Conservation (phyloP, 2,329 filamentous ascomycete genomes). For the Pestalotiopsis sp. region DNA sequence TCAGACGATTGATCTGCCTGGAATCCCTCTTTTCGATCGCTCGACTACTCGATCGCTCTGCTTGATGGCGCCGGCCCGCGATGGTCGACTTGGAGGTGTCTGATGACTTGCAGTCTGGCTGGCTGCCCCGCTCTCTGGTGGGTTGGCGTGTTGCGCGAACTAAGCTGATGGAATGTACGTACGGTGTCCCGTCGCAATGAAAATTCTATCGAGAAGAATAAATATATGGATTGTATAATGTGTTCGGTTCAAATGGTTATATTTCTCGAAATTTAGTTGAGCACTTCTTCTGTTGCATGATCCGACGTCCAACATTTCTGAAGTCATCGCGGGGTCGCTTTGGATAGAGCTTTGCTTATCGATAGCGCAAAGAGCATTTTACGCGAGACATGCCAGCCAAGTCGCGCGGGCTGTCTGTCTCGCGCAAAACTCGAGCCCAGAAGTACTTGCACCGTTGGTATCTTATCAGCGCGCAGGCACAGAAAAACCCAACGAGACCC, state of each 20-base stretch:
- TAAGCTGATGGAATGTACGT: neutral
- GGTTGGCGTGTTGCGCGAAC: neutral
- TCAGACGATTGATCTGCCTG: neutral
- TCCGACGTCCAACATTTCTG: neutral
- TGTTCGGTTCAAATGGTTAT: no score
- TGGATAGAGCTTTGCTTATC: neutral
- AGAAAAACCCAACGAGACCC: neutral
- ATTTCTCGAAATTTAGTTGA: no score
- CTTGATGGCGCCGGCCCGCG: neutral
- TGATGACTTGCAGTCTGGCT: neutral
- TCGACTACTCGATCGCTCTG: neutral
- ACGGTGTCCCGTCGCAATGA: neutral
- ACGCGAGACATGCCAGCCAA: neutral
- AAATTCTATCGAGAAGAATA: neutral
- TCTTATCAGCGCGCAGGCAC: neutral
- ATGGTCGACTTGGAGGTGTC: neutral
- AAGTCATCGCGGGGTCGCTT: constrained; percentile 8
- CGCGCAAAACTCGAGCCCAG: neutral
- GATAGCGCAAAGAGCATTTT: neutral
- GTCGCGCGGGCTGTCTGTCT: neutral
- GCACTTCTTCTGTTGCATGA: neutral
- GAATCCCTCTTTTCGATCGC: neutral
- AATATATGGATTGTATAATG: no score
- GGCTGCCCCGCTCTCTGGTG: neutral
- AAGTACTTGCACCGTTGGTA: neutral